These are phyloP conservation scores for Gymnopilus junonius DNA, from an alignment of 768 basidiomycete species.

Conservation along the genomic window DNA sequence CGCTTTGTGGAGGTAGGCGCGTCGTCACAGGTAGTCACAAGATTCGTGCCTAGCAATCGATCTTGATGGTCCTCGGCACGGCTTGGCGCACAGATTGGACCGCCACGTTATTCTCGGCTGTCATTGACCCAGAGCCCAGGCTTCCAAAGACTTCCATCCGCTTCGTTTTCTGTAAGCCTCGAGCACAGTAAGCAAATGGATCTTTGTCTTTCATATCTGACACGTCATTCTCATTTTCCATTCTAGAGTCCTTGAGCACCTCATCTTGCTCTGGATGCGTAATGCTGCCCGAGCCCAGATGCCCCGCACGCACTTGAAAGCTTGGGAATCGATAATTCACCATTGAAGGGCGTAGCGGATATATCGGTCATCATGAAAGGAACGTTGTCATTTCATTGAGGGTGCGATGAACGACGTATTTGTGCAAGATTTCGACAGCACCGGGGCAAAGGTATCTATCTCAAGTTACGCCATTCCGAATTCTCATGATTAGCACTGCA, in stretches of 20 bases:
- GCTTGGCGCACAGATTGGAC: not conserved
- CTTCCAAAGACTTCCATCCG: not conserved
- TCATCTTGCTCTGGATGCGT: not conserved
- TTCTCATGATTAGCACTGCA: too few species aligned
- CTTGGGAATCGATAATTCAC: not conserved
- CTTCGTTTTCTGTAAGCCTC: not conserved
- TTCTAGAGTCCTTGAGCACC: not conserved
- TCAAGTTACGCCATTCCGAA: too few species aligned
- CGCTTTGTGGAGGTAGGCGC: not conserved
- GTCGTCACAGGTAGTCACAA: not conserved
- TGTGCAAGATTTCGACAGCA: too few species aligned
- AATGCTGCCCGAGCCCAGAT: not conserved
- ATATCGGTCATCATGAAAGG: slow-evolving; percentile 2
- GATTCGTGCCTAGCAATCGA: not conserved
- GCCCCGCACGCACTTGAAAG: not conserved
- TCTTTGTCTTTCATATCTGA: not conserved
- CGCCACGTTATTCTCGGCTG: not conserved
- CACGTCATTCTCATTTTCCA: not conserved
- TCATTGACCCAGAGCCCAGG: not conserved
- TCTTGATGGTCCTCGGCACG: not conserved
- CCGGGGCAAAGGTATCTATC: too few species aligned
- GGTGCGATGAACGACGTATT: not conserved
- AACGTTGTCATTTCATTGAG: not conserved
- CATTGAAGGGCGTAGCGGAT: not conserved
- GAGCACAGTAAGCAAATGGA: not conserved